Evolutionary conservation across 768 basidiomycete genomes (phyloP).

Genomic region (Kwoniella newhampshirensis): DNA sequence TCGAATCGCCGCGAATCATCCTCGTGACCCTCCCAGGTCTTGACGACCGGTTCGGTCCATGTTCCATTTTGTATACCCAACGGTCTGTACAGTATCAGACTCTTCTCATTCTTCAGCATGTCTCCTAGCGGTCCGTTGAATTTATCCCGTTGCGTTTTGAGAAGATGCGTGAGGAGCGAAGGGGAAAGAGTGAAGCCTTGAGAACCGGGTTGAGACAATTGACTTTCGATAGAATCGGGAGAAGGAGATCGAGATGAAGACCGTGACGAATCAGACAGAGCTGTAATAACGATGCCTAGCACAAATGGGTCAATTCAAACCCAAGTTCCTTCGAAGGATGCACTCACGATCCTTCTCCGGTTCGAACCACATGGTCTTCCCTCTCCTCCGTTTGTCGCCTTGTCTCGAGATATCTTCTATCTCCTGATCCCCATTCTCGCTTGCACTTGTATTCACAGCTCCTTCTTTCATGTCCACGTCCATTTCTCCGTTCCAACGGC

Average conservation of each 20-base stretch:
- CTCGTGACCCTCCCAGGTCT: conserved; percentile 24
- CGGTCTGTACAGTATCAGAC: conserved; percentile 36
- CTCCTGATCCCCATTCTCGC: conserved; percentile 1
- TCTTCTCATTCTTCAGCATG: conserved; percentile 4
- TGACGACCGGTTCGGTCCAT: conserved; percentile 24
- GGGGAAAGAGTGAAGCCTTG: conserved; percentile 46
- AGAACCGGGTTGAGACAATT: conserved; percentile 36
- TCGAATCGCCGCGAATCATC: conserved; percentile 30
- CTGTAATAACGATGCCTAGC: conserved; percentile 44
- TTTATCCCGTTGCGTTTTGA: conserved; percentile 27
- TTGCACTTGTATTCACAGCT: no score
- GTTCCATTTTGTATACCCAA: conserved; percentile 17
- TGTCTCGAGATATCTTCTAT: conserved; percentile 7
- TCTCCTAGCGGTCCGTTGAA: not conserved
- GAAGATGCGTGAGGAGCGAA: conserved; percentile 36
- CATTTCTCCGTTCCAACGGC: conserved; percentile 20
- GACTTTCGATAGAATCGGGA: conserved; percentile 6
- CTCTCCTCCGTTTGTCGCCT: not conserved
- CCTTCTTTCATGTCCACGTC: conserved; percentile 24
- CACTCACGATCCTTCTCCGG: conserved; percentile 47
- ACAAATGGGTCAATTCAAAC: not conserved
- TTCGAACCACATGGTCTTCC: conserved; percentile 36
- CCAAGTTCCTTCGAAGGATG: no score
- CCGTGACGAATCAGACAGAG: conserved; percentile 26
- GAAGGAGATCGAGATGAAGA: conserved; percentile 29